Conservation (phyloP, 345 rosid genomes). For the sweet orange (Citrus sinensis) region DVS_A1.0 CM039164.1:26369501-26370000, state of each 20-base stretch:
- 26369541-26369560: background rate
- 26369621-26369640: background rate
- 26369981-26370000: background rate
- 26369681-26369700: background rate
- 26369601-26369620: background rate
- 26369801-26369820: constrained; percentile 4
- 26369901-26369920: constrained; percentile 86
- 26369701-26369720: background rate
- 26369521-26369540: background rate
- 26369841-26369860: constrained; percentile 8
- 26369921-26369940: constrained; percentile 88
- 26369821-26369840: constrained; percentile 7
- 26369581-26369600: no score
- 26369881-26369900: constrained; percentile 98
- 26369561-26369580: background rate
- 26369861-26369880: constrained; percentile 64
- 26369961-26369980: background rate
- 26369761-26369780: constrained; percentile 69
- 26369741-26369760: constrained; percentile 62
- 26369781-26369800: constrained; percentile 82
- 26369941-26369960: constrained; percentile 65
- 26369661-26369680: constrained; percentile 3
- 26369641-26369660: background rate
- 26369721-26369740: constrained; percentile 44
- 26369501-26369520: background rate